Base-by-base conservation (phyloP, 2,329 filamentous ascomycete species). In the Hymenoscyphus salicellus region DNA sequence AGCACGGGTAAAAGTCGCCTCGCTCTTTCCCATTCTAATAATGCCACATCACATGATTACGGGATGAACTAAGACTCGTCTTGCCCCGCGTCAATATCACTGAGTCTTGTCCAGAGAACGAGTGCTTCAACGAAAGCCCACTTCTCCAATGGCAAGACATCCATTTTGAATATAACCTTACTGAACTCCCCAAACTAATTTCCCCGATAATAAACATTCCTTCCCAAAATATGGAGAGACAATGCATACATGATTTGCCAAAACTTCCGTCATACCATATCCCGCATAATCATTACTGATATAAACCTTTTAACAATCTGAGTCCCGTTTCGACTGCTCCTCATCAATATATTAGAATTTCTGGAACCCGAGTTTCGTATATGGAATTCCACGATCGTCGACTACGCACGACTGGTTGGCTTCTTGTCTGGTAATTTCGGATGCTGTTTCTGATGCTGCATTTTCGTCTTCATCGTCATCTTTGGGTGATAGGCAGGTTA, bases 81-180 rank as follows among this genome's bases (percentile, higher is more conserved):
- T 32, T 32, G 30, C 7, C 30, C 30, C 30, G 30, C 30, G 30
- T 32, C 30, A 32, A 49, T 52, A 43, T 62, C 41, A 17, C 58
- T 60, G 20, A 61, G 23, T 32, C 14, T 23, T 16, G 63, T 38
- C 32, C 41, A 65, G 20, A 41, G 14, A 8, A 58, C 36, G 7
- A 67, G 55, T 1, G 60, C 65, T 57, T 67, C 65, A n/a, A 67
- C 46, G 30, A 55, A 17, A 17, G 63, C 46, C 65, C 65, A 65
- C 62, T 67, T 67, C 38, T 65, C 38, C n/a, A 65, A 30, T 23
- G 63, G 63, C 11, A 55, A 61, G 41, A 67, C 61, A 5, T 65
- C 59, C 33, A 65, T 65, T 41, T 67, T 67, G 63, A 67, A 67
- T 46, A 67, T 59, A 58, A 64, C 4, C 58, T 64, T 62, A 61